Base-by-base conservation (phyloP, 208 protist species). In the Leishmania arabica region DNA sequence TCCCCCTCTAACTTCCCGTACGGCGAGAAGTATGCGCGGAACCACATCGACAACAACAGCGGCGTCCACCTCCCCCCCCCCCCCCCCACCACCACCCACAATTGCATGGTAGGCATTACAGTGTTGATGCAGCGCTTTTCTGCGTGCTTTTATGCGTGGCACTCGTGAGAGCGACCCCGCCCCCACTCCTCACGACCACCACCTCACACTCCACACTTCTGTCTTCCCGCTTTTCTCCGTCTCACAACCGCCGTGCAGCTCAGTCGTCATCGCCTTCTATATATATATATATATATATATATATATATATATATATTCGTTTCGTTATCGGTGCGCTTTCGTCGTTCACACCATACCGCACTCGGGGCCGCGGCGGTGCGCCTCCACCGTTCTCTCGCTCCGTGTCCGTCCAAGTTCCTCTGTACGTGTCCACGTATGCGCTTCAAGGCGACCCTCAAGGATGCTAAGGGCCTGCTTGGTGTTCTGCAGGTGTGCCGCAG, bases 401-500 rank as follows among this genome's bases (percentile, higher is more conserved):
- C 40, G 66, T 69, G 13, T 45, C 15, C 21, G 11, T 49, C 17
- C 66, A 31, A 27, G 7, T 0, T 42, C 13, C 62, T 31, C 7
- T 49, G 27, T 37, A 19, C 24, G 4, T 45, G 31, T 1, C 3
- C 8, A 13, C 27, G 19, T 31, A 97, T 97, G 94, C 92, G 92
- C 66, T 93, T 97, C 74, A 95, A 93, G 54, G 92, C 94, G 0
- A 90, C 81, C 17, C 70, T 97, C 60, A 84, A 89, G 3, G 91
- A 97, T 45, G 83, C 88, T 7, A 85, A 87, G 69, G 82, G 87
- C 27, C 76, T 97, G 4, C 84, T 88, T 11, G 86, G 86, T 27
- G 78, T 95, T 2, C 75, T 94, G 73, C 88, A 95, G 69, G 85
- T 92, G 40, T 95, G 88, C 70, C 89, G 88, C 56, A 92, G 88